Conservation (phyloP, 768 basidiomycete species). For the Sarcodon aspratus region DNA sequence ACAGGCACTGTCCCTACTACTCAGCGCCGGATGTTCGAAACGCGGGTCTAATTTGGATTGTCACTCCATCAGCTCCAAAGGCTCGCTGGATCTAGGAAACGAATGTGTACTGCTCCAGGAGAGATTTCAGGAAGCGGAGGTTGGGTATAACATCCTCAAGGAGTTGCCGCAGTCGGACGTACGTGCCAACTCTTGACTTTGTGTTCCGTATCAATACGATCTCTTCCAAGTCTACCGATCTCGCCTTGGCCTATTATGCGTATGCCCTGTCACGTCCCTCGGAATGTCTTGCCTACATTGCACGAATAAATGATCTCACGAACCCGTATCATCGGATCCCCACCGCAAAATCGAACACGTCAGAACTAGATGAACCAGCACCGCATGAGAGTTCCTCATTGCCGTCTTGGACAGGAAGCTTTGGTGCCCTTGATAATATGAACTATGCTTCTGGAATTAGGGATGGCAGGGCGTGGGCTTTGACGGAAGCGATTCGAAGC, state of each 20-base stretch:
- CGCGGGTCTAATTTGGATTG: constrained; percentile 21
- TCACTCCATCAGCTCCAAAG: constrained; percentile 22
- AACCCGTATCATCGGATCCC: constrained; percentile 47
- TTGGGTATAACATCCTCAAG: constrained; percentile 43
- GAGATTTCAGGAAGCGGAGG: constrained; percentile 42
- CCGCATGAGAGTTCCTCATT: constrained; percentile 22
- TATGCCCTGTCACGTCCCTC: constrained; percentile 62
- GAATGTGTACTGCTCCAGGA: constrained; percentile 51
- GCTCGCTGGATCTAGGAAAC: constrained; percentile 31
- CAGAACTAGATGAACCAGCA: background rate
- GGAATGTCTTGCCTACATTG: constrained; percentile 51
- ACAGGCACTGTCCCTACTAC: constrained; percentile 46
- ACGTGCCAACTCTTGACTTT: constrained; percentile 18
- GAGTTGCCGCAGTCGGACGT: constrained; percentile 45
- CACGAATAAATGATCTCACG: constrained; percentile 39
- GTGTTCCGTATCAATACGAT: background rate
- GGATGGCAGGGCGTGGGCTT: constrained; percentile 64
- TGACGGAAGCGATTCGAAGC: constrained; percentile 64
- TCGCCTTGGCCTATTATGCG: constrained; percentile 69
- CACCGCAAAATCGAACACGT: constrained; percentile 22
- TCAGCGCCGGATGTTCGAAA: constrained; percentile 9
- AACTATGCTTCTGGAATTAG: constrained; percentile 39
- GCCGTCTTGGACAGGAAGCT: constrained; percentile 39
- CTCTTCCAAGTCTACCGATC: constrained; percentile 42
- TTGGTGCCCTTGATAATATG: constrained; percentile 29